These are phyloP conservation scores for Fraxinus latifolia DNA, from an alignment of 305 asterid genomes.

Conservation along the genomic window DNA sequence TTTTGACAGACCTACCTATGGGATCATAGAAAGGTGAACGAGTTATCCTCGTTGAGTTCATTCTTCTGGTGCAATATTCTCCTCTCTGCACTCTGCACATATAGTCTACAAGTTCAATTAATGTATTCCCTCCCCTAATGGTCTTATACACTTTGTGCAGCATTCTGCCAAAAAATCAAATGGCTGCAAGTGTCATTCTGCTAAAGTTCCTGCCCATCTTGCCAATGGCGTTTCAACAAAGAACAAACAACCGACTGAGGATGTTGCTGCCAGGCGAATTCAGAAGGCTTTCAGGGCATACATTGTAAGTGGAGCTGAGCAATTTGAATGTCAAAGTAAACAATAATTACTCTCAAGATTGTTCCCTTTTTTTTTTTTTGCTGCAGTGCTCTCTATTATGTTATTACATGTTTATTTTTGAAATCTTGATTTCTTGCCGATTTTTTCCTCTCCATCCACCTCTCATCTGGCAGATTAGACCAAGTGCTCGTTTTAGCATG, in stretches of 20 bases:
- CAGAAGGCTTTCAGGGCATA: conserved; percentile 39
- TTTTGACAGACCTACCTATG: neutral
- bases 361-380: neutral
- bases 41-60: neutral
- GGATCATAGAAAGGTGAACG: neutral
- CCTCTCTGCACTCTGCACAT: neutral
- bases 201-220: conserved; percentile 21
- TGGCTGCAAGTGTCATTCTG: conserved; percentile 14
- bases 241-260: conserved; percentile 15
- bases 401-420: neutral
- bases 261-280: conserved; percentile 35
- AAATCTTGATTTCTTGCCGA: neutral
- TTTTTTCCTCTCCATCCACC: neutral
- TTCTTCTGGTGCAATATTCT: neutral
- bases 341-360: neutral
- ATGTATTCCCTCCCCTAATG: neutral
- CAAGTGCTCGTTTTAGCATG: neutral
- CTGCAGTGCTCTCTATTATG: neutral
- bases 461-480: neutral
- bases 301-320: conserved; percentile 18
- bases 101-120: neutral
- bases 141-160: conserved; percentile 16
- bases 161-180: conserved; percentile 22
- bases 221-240: conserved; percentile 31
- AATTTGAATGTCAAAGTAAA: neutral